Percentiles rank a stretch among this genome's conserved stretches.
phyloP scores from a whole-genome alignment of 208 protist genomes.

The Acanthamoeba rhysodes region DNA sequence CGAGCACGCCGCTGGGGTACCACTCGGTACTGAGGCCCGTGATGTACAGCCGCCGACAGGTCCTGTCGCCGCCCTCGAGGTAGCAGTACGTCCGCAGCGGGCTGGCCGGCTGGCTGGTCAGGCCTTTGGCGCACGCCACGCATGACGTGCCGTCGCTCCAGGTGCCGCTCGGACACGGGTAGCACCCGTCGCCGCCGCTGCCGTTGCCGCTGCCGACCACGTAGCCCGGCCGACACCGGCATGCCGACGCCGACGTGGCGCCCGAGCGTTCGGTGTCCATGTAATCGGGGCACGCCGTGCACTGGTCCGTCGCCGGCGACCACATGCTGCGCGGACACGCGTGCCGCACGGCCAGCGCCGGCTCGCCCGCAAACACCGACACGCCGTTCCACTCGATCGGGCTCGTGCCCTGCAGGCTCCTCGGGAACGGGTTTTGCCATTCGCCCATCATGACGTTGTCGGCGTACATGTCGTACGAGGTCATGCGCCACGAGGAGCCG shows the following conservation, averaged over 20 bases:
- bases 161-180: background rate
- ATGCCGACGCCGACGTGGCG: background rate
- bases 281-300: background rate
- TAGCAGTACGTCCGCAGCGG: background rate
- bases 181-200: background rate
- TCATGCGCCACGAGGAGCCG: too few relatives aligned
- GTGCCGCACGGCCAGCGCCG: background rate
- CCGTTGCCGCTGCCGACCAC: background rate
- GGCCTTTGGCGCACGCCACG: background rate
- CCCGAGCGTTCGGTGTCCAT: background rate
- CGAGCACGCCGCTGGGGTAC: background rate
- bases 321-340: background rate
- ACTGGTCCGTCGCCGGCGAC: background rate
- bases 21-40: background rate
- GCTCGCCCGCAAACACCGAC: background rate
- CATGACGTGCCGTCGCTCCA: background rate
- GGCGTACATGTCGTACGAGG: too few relatives aligned
- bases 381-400: constrained; percentile 3
- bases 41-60: background rate
- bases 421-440: too few relatives aligned
- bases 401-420: background rate
- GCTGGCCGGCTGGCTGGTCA: background rate
- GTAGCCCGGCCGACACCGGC: background rate
- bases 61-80: background rate
- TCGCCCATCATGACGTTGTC: too few relatives aligned